phyloP scores from a whole-genome alignment of 257 asterid genomes.

The Petrea volubilis region DNA sequence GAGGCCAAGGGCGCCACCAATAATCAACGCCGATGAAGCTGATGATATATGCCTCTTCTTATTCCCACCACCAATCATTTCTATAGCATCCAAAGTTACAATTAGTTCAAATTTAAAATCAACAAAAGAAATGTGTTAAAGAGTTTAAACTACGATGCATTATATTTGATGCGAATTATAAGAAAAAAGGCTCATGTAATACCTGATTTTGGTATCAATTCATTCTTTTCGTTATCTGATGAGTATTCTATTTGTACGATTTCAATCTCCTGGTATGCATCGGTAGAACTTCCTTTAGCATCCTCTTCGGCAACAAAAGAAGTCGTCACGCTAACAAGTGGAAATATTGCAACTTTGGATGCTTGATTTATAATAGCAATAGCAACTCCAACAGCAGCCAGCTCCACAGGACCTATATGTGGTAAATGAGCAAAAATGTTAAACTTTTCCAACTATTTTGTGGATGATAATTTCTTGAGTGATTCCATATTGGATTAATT shows the following conservation, averaged over 20 bases:
- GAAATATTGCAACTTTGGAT: constrained; percentile 57
- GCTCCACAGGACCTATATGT: constrained; percentile 53
- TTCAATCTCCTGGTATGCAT: constrained; percentile 33
- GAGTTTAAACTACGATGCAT: too few species aligned
- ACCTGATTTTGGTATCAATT: constrained; percentile 33
- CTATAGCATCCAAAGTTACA: constrained; percentile 10
- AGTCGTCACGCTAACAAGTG: constrained; percentile 63
- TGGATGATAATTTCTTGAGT: too few species aligned
- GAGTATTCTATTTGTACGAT: constrained; percentile 20
- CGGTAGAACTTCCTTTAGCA: constrained; percentile 22
- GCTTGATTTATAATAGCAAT: constrained; percentile 61
- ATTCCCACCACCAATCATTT: constrained; percentile 1
- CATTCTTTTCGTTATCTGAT: constrained; percentile 29
- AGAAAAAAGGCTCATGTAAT: background rate
- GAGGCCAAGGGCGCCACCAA: constrained; percentile 53
- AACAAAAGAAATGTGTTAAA: too few species aligned
- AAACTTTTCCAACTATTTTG: too few species aligned
- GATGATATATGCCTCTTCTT: constrained; percentile 41
- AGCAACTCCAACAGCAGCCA: constrained; percentile 65
- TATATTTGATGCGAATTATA: too few species aligned
- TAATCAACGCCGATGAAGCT: constrained; percentile 52
- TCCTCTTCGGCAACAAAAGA: constrained; percentile 75
- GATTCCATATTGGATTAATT: too few species aligned
- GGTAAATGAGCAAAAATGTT: background rate
- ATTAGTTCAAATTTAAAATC: too few species aligned